Evolutionary conservation across 495 filamentous ascomycete species (phyloP).

Genomic region (Hypomontagnella monticulosa): DNA sequence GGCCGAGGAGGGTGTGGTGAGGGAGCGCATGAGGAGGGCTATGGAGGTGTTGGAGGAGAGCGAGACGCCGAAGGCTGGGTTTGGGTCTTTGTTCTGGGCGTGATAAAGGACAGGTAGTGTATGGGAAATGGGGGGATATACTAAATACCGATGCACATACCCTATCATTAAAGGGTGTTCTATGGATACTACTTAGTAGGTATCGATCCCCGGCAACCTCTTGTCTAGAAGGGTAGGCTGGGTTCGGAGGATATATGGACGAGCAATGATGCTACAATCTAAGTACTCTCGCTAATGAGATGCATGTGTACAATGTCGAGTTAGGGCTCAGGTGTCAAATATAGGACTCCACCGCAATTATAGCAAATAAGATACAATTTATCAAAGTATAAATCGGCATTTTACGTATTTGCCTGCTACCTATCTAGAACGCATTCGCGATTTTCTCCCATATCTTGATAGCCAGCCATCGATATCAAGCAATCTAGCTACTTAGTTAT

Average conservation of each 20-base stretch:
- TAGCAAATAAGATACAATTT: neutral
- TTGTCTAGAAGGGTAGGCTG: neutral
- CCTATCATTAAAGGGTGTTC: too few relatives aligned
- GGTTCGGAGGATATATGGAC: neutral
- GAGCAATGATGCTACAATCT: neutral
- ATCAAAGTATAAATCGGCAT: neutral
- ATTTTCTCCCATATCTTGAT: neutral
- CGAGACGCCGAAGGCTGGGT: slow-evolving; percentile 46
- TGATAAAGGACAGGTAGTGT: slow-evolving; percentile 25
- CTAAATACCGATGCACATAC: neutral
- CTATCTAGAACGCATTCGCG: neutral
- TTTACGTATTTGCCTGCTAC: slow-evolving; percentile 1
- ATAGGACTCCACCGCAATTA: neutral
- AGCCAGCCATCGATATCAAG: neutral
- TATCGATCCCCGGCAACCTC: neutral
- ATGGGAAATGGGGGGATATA: neutral
- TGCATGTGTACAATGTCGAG: slow-evolving; percentile 12
- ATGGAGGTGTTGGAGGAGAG: slow-evolving; percentile 60
- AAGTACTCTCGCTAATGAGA: neutral
- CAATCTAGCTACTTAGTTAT: neutral
- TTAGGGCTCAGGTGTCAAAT: neutral
- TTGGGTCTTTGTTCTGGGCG: slow-evolving; percentile 51
- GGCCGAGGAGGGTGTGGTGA: slow-evolving; percentile 63
- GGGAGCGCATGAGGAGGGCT: slow-evolving; percentile 56
- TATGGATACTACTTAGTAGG: too few relatives aligned